Conservation (phyloP, 2,329 filamentous ascomycete genomes). For the Tolypocladium amazonense region DNA sequence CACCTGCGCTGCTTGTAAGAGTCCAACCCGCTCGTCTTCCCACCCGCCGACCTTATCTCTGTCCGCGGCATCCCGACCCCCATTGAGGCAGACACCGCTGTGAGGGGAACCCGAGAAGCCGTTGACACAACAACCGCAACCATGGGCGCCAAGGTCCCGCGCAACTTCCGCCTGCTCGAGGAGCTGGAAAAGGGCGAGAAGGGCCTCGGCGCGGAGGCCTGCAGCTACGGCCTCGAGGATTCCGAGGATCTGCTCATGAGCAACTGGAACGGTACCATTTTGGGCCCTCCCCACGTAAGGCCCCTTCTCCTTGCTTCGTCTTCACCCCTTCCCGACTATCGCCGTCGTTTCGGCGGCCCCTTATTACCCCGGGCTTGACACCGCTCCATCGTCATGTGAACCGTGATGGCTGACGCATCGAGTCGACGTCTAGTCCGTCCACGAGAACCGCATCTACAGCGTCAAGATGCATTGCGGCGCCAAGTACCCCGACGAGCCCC, state of each 20-base stretch:
- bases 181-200: conserved; percentile 99
- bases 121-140: neutral
- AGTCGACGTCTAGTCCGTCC: conserved; percentile 55
- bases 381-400: neutral
- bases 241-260: conserved; percentile 93
- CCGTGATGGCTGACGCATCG: neutral
- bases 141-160: conserved; percentile 57
- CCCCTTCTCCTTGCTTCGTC: neutral
- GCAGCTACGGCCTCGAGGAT: conserved; percentile 92
- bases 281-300: conserved; percentile 88
- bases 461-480: conserved; percentile 92
- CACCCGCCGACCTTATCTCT: neutral
- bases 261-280: conserved; percentile 97
- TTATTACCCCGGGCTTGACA: neutral
- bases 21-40: neutral
- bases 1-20: neutral
- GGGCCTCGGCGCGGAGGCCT: conserved; percentile 89
- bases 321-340: neutral
- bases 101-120: neutral
- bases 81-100: neutral
- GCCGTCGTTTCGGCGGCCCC: neutral
- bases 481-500: conserved; percentile 80
- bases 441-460: conserved; percentile 98
- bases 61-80: neutral
- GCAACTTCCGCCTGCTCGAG: conserved; percentile 93